Base-by-base conservation (phyloP, 2,329 filamentous ascomycete species). In the Microsporum audouinii region DNA sequence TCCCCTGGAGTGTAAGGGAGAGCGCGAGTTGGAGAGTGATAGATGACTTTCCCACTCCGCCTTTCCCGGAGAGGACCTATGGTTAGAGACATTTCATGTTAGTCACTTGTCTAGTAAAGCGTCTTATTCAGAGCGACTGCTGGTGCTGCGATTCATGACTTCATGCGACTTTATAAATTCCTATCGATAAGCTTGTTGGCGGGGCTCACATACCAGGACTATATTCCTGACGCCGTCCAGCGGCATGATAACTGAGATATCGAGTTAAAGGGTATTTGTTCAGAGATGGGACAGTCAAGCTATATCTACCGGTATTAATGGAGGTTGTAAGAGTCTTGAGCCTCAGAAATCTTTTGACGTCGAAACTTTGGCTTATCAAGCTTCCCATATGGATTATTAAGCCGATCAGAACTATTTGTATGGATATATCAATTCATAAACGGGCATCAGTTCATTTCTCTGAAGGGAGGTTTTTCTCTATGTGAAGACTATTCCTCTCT, bases 21-120 rank as follows among this genome's bases (percentile, higher is more conserved):
- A 99, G 83, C 6, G 94, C 94, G 14, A 99, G 85, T 73, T 99
- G 94, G 1, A 92, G 95, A 0, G 94, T 97, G n/a, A 96, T 86
- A 59, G 91, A 96, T 49, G 92, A 97, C 79, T 99, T 99, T 62
- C 94, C 94, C 23, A 99, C 94, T 68, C 94, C 94, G 70, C 94
- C 94, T 82, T 99, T 99, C 68, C 94, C 94, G 10, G 94, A 97
- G 56, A 99, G 87, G 64, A 92, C 82, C 78, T 83, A 63, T 29
- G 45, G 29, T 27, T 7, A 31, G 2, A 58, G 7, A 0, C 3
- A 17, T 47, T 39, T 12, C 23, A 31, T 29, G 31, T 55, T 38
- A 55, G 51, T 8, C 6, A 17, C n/a, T 31, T n/a, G 14, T 34
- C 27, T 4, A 29, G 29, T 51, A 10, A 57, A 41, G n/a, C 7